Conservation (phyloP, 225 moss, liverwort and hornwort species). For the Physcomitrellopsis africana region DNA sequence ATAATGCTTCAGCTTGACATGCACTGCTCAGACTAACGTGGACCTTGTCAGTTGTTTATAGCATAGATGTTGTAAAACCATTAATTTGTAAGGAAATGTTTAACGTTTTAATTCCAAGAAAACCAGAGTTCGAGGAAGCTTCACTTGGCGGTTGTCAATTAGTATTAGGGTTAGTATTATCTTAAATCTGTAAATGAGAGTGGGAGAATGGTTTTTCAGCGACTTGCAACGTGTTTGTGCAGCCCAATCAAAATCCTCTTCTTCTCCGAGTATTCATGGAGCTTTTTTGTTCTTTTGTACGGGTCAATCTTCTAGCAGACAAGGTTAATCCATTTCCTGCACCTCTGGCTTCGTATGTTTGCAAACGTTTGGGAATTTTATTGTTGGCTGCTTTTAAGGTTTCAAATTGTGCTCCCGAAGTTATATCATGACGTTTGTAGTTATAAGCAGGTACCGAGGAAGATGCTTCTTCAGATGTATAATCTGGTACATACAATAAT, state of each 20-base stretch:
- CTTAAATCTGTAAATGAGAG: not conserved
- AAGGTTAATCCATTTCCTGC: conserved; percentile 56
- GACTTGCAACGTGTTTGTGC: conserved; percentile 37
- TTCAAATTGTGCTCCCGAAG: not conserved
- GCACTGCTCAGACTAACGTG: not conserved
- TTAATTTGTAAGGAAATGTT: not conserved
- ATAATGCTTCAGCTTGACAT: conserved; percentile 6
- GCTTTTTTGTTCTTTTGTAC: conserved; percentile 91
- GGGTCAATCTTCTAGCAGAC: conserved; percentile 92
- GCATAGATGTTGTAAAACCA: not conserved
- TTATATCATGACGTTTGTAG: conserved; percentile 5
- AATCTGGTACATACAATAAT: conserved; percentile 83
- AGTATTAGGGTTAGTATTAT: not conserved
- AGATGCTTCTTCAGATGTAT: conserved; percentile 96
- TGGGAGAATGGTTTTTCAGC: conserved; percentile 10
- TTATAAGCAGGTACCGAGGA: conserved; percentile 75
- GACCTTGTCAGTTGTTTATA: not conserved
- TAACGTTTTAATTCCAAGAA: not conserved
- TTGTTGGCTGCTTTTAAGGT: not conserved
- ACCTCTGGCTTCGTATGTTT: not conserved
- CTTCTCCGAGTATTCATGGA: conserved; percentile 94
- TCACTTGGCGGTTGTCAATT: conserved; percentile 3
- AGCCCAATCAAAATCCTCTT: conserved; percentile 97
- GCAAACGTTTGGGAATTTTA: not conserved
- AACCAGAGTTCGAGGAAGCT: not conserved